Percentiles rank a stretch among this genome's conserved stretches.
Evolutionary conservation across 345 rosid species (phyloP).

Genomic region (Dipteronia sinensis): DNA sequence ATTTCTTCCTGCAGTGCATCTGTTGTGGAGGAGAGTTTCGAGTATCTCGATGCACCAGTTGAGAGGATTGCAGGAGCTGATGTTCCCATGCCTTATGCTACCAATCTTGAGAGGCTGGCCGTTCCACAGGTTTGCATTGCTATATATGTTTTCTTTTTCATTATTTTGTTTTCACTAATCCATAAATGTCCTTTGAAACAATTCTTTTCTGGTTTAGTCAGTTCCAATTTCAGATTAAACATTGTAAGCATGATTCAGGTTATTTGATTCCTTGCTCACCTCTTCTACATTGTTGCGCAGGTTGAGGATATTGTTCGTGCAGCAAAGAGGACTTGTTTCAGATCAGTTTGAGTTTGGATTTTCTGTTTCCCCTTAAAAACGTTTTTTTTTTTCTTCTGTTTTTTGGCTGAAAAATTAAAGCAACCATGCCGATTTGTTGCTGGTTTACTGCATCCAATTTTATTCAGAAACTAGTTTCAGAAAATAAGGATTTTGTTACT

Average conservation of each 20-base stretch:
- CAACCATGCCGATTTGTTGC: not conserved
- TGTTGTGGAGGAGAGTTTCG: conserved; percentile 87
- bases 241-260: not conserved
- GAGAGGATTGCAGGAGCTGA: conserved; percentile 94
- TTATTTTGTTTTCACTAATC: not conserved
- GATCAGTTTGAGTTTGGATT: conserved; percentile 31
- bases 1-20: conserved; percentile 49
- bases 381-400: not conserved
- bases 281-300: conserved; percentile 26
- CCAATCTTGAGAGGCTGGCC: conserved; percentile 86
- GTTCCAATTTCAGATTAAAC: not conserved
- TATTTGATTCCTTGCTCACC: not conserved
- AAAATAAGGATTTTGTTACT: not conserved
- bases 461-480: not conserved
- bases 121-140: conserved; percentile 66
- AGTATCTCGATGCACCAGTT: conserved; percentile 80
- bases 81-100: conserved; percentile 91
- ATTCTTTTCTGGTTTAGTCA: not conserved
- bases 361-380: not conserved
- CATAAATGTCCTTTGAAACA: too few species aligned
- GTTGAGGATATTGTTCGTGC: conserved; percentile 65
- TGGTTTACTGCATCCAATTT: not conserved
- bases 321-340: conserved; percentile 63
- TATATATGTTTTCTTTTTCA: conserved; percentile 7
- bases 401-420: not conserved